A percentile compares a stretch with the other conserved stretches of the same genome.
phyloP scores from a whole-genome alignment of 768 basidiomycete genomes.

The Amanita thiersii region DNA sequence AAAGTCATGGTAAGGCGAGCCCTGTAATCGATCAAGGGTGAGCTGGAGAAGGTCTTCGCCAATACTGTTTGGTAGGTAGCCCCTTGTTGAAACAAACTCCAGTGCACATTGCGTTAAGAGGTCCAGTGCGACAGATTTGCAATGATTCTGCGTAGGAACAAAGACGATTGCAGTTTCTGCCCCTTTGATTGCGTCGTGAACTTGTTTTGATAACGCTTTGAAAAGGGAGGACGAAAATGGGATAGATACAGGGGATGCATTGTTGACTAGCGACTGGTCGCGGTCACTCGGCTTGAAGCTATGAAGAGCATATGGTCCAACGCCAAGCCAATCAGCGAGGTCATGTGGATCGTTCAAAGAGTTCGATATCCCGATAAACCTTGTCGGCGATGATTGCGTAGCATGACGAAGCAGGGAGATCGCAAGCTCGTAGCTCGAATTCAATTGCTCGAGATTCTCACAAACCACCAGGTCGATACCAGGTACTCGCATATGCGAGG shows the following conservation, averaged over 20 bases:
- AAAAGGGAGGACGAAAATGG: constrained; percentile 81
- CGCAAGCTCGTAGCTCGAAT: constrained; percentile 73
- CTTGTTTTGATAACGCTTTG: constrained; percentile 89
- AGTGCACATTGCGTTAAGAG: constrained; percentile 84
- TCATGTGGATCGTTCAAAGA: constrained; percentile 78
- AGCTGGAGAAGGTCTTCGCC: constrained; percentile 50
- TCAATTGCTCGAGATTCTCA: constrained; percentile 81
- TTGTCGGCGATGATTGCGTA: constrained; percentile 51
- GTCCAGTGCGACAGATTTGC: constrained; percentile 65
- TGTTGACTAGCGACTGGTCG: constrained; percentile 65
- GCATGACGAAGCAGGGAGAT: constrained; percentile 65
- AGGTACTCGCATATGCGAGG: constrained; percentile 18
- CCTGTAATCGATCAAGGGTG: constrained; percentile 50
- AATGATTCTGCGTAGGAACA: constrained; percentile 80
- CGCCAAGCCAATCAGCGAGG: constrained; percentile 78
- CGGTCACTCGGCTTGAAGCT: constrained; percentile 80
- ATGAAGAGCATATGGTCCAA: constrained; percentile 53
- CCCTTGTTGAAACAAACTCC: constrained; percentile 57
- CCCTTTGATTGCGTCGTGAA: constrained; percentile 62
- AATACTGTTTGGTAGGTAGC: constrained; percentile 51
- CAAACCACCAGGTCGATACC: constrained; percentile 65
- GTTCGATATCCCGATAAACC: constrained; percentile 69
- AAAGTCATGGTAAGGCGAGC: constrained; percentile 58
- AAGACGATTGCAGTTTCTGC: constrained; percentile 67
- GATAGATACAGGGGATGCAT: constrained; percentile 74